Conservation (phyloP, 768 basidiomycete species). For the Pleurotus platypus region DNA sequence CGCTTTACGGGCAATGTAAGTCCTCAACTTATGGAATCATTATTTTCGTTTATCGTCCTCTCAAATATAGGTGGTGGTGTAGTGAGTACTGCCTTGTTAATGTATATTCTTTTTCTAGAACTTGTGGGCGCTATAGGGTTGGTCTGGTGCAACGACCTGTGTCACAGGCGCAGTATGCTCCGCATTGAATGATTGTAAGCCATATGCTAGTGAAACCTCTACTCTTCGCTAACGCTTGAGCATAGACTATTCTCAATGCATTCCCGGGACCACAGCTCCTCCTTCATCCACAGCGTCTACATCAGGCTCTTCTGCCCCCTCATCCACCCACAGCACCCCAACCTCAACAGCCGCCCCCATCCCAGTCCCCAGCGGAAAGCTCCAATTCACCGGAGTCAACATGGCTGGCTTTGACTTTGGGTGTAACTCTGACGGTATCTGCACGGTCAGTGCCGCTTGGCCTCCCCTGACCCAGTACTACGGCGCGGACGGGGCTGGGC, state of each 20-base stretch:
- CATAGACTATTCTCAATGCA: slow-evolving; percentile 30
- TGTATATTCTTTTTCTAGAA: too few species aligned
- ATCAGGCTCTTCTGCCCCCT: slow-evolving; percentile 4
- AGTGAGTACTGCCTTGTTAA: not conserved
- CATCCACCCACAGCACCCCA: slow-evolving; percentile 15
- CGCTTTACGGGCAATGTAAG: slow-evolving; percentile 9
- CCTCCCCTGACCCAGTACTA: slow-evolving; percentile 44
- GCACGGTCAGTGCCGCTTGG: slow-evolving; percentile 31
- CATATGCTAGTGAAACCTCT: too few species aligned
- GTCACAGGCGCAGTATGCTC: slow-evolving; percentile 27
- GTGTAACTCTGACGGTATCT: slow-evolving; percentile 41
- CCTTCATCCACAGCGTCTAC: not conserved
- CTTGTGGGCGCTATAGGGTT: slow-evolving; percentile 18
- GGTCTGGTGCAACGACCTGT: slow-evolving; percentile 32
- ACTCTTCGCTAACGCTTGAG: not conserved
- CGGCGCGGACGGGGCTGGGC: slow-evolving; percentile 46
- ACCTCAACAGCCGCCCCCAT: slow-evolving; percentile 16
- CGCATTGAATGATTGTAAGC: slow-evolving; percentile 24
- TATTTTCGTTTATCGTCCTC: not conserved
- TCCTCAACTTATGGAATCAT: not conserved
- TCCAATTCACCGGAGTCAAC: slow-evolving; percentile 44
- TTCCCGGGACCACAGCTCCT: slow-evolving; percentile 20
- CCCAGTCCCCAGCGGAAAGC: slow-evolving; percentile 14
- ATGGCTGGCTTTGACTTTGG: slow-evolving; percentile 58
- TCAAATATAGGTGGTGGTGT: not conserved